These are phyloP conservation scores for Blumeria hordei DNA, from an alignment of 2,329 filamentous ascomycete genomes.

Conservation along the genomic window DNA sequence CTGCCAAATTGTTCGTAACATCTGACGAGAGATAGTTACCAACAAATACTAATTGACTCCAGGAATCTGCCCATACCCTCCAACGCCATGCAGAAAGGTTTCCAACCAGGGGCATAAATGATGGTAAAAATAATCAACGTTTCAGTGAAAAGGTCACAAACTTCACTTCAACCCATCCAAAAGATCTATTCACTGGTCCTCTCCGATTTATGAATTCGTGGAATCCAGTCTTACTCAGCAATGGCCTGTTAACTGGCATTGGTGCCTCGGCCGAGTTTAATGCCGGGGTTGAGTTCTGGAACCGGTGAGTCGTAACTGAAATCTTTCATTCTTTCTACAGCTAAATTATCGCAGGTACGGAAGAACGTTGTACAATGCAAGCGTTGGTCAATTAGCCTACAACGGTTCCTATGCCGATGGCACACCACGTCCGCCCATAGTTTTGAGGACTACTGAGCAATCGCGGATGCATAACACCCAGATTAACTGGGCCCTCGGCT, in stretches of 20 bases:
- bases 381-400: slow-evolving; percentile 23
- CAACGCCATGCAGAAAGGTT: slow-evolving; percentile 31
- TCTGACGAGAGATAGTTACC: too few relatives aligned
- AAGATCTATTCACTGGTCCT: slow-evolving; percentile 19
- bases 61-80: slow-evolving; percentile 21
- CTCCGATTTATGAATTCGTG: slow-evolving; percentile 28
- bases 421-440: slow-evolving; percentile 22
- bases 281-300: slow-evolving; percentile 27
- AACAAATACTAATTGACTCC: too few relatives aligned
- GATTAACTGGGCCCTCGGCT: slow-evolving; percentile 26
- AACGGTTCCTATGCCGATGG: slow-evolving; percentile 21
- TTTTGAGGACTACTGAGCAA: slow-evolving; percentile 28
- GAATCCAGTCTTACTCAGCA: slow-evolving; percentile 16
- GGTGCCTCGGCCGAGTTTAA: slow-evolving; percentile 26
- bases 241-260: slow-evolving; percentile 21
- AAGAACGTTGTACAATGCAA: slow-evolving; percentile 25
- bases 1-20: slow-evolving; percentile 22
- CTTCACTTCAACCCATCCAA: slow-evolving; percentile 18
- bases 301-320: slow-evolving; percentile 8
- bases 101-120: slow-evolving; percentile 14
- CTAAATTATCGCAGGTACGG: slow-evolving; percentile 20
- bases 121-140: too few relatives aligned
- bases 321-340: too few relatives aligned
- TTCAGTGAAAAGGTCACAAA: slow-evolving; percentile 20
- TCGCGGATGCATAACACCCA: slow-evolving; percentile 28